These are phyloP conservation scores for cucumber (Cucumis sativus) DNA, from an alignment of 306 rosid species.

Conservation along the genomic window DNA sequence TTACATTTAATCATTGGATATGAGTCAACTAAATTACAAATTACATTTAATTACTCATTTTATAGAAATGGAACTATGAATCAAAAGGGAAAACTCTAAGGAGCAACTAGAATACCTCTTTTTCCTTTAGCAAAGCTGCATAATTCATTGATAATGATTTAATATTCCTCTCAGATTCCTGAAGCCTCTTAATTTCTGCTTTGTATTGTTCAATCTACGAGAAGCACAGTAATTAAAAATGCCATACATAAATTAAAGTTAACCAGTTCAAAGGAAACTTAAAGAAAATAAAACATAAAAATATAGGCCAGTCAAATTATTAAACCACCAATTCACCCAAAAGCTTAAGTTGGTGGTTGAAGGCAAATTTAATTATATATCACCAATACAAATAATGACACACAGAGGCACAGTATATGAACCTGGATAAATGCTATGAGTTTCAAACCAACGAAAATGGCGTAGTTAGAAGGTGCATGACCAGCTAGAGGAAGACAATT, in stretches of 20 bases:
- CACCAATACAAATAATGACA: neutral
- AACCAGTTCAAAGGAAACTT: neutral
- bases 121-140: slow-evolving; percentile 83
- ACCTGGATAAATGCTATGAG: neutral
- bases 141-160: slow-evolving; percentile 82
- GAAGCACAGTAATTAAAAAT: neutral
- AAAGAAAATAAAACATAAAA: neutral
- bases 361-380: too few species aligned
- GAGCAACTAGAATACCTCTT: slow-evolving; percentile 39
- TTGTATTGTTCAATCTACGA: slow-evolving; percentile 62
- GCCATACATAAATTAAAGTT: neutral
- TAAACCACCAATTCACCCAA: too few species aligned
- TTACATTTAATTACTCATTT: neutral
- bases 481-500: neutral
- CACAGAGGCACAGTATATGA: neutral
- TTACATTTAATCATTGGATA: neutral
- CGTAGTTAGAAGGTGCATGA: neutral
- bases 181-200: slow-evolving; percentile 78
- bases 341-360: too few species aligned
- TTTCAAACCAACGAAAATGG: neutral
- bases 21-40: neutral
- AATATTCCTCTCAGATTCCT: slow-evolving; percentile 85
- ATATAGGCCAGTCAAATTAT: neutral
- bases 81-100: neutral
- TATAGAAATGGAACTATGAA: neutral